Conservation (phyloP, 768 basidiomycete genomes). For the Mrakia gelida region DNA sequence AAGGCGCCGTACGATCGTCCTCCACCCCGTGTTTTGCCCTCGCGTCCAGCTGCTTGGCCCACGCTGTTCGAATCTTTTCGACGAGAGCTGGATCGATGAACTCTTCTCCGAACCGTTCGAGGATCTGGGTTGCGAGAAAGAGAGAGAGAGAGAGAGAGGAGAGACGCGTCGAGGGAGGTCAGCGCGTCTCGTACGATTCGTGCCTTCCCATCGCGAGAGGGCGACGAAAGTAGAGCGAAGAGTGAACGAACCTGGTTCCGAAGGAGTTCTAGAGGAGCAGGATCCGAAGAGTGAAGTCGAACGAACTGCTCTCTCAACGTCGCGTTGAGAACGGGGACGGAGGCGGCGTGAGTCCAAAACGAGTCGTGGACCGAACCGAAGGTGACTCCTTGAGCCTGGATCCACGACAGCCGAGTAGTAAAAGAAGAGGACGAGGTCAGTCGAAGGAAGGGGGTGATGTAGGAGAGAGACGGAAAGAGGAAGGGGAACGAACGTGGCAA, state of each 20-base stretch:
- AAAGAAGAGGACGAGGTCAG: slow-evolving; percentile 39
- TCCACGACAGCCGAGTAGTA: not conserved
- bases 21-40: not conserved
- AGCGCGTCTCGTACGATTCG: too few species aligned
- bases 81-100: not conserved
- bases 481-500: slow-evolving; percentile 54
- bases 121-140: not conserved
- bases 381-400: slow-evolving; percentile 63
- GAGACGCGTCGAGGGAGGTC: too few species aligned
- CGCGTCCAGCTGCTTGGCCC: not conserved
- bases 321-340: slow-evolving; percentile 74
- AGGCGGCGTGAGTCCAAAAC: slow-evolving; percentile 93
- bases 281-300: slow-evolving; percentile 35
- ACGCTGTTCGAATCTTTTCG: not conserved
- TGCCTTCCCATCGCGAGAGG: not conserved
- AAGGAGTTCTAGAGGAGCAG: slow-evolving; percentile 33
- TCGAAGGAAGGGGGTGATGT: not conserved
- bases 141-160: not conserved
- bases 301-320: slow-evolving; percentile 55
- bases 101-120: not conserved
- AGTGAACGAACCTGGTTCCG: slow-evolving; percentile 5
- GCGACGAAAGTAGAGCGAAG: too few species aligned
- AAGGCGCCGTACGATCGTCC: not conserved
- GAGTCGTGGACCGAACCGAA: slow-evolving; percentile 98
- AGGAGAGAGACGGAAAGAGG: not conserved